Percentiles rank a stretch among this genome's conserved stretches.
These are phyloP conservation scores for Eutrema japonicum DNA, from an alignment of 345 rosid species.

Conservation along the genomic window DNA sequence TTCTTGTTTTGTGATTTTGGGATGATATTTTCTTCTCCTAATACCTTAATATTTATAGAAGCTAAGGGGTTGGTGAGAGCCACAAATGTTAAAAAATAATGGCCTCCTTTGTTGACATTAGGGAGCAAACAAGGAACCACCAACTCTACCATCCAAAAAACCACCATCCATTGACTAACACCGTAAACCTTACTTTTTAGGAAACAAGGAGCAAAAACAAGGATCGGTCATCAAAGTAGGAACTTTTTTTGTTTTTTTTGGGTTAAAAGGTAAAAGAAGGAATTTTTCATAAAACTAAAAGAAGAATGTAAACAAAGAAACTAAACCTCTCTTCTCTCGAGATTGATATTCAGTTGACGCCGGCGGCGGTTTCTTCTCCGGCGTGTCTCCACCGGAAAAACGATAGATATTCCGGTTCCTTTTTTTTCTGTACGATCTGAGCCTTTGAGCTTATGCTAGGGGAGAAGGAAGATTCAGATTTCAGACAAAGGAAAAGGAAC, in stretches of 20 bases:
- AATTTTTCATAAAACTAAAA: background rate
- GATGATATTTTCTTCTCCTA: too few species aligned
- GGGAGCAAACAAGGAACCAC: too few species aligned
- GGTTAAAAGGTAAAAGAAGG: too few species aligned
- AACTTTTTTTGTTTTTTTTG: too few species aligned
- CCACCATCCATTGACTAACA: too few species aligned
- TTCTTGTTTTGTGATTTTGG: too few species aligned
- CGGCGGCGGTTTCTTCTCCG: slow-evolving; percentile 11
- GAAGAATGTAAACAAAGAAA: background rate
- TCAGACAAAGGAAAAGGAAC: background rate
- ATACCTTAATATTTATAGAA: too few species aligned
- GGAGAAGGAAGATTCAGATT: background rate
- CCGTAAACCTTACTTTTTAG: too few species aligned
- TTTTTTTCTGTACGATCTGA: background rate
- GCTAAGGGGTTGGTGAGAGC: too few species aligned
- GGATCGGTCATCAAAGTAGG: slow-evolving; percentile 8
- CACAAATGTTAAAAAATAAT: too few species aligned
- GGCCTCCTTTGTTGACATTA: too few species aligned
- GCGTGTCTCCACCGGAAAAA: slow-evolving; percentile 5
- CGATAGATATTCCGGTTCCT: background rate
- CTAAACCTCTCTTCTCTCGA: slow-evolving; percentile 7
- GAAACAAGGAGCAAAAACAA: background rate
- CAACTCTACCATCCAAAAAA: too few species aligned
- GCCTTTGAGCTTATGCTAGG: slow-evolving; percentile 5
- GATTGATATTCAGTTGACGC: background rate